Percentiles rank a stretch among this genome's conserved stretches.
phyloP scores from a whole-genome alignment of 192 early-diverging fungal genomes.

The Dimargaris cristalligena region DNA sequence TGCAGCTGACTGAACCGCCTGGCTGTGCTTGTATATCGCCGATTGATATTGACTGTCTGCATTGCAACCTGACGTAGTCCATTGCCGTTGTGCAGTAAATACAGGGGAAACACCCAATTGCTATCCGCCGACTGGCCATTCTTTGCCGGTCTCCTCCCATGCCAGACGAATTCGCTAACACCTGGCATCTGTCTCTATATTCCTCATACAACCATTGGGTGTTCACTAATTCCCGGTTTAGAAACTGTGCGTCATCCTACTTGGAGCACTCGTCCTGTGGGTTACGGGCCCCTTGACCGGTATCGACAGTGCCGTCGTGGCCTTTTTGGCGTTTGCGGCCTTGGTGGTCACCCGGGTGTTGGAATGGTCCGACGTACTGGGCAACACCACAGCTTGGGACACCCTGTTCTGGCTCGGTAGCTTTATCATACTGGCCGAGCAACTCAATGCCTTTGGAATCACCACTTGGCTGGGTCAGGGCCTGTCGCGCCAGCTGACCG shows the following conservation, averaged over 20 bases:
- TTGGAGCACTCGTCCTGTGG: slow-evolving; percentile 41
- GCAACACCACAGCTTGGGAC: slow-evolving; percentile 61
- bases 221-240: no score
- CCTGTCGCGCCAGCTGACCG: slow-evolving; percentile 24
- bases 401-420: slow-evolving; percentile 66
- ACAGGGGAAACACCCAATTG: no score
- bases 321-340: slow-evolving; percentile 36
- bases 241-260: slow-evolving; percentile 33
- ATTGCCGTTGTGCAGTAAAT: no score
- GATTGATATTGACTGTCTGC: no score
- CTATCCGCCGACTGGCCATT: no score
- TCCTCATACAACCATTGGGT: no score
- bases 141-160: no score
- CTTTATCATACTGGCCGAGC: slow-evolving; percentile 59
- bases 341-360: slow-evolving; percentile 41
- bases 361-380: slow-evolving; percentile 44
- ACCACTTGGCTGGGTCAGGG: slow-evolving; percentile 43
- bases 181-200: no score
- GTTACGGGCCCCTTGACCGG: slow-evolving; percentile 36
- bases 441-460: slow-evolving; percentile 50
- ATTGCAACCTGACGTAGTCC: no score
- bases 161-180: no score
- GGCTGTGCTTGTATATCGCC: no score
- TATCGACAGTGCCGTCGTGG: slow-evolving; percentile 49
- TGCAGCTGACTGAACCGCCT: no score